Evolutionary conservation across 169 alveolate genomes (phyloP).

Genomic region (Plasmodium inui): DNA sequence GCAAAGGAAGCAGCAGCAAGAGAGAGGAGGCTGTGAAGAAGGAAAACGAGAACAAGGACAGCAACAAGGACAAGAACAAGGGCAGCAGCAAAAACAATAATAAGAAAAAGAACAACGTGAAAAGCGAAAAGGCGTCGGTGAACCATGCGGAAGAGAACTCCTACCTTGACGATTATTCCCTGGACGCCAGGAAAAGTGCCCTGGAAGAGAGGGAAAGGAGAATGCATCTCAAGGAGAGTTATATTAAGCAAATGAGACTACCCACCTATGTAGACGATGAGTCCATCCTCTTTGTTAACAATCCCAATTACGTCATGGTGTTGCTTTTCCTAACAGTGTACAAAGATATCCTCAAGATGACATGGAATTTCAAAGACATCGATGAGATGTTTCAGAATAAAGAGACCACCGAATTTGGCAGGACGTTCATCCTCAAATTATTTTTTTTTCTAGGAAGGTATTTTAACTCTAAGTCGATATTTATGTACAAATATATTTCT

Average conservation of each 20-base stretch:
- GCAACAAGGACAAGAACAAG: neutral
- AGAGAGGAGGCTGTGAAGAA: neutral
- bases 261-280: constrained; percentile 75
- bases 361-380: constrained; percentile 71
- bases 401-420: constrained; percentile 71
- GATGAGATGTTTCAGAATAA: constrained; percentile 74
- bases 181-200: constrained; percentile 11
- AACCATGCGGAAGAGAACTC: constrained; percentile 6
- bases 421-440: constrained; percentile 46
- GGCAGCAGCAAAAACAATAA: neutral
- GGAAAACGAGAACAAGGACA: neutral
- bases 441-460: constrained; percentile 62
- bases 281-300: constrained; percentile 34
- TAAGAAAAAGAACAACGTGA: neutral
- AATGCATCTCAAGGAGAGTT: constrained; percentile 30
- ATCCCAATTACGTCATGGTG: constrained; percentile 67
- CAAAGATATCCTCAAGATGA: constrained; percentile 63
- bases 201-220: constrained; percentile 48
- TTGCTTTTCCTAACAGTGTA: constrained; percentile 51
- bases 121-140: neutral
- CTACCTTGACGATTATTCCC: neutral
- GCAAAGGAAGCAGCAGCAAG: neutral
- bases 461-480: constrained; percentile 63
- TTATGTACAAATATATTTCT: constrained; percentile 70
- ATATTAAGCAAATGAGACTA: constrained; percentile 49